Evolutionary conservation across 2,329 filamentous ascomycete species (phyloP).

Genomic region (Colletotrichum euphorbiae): DNA sequence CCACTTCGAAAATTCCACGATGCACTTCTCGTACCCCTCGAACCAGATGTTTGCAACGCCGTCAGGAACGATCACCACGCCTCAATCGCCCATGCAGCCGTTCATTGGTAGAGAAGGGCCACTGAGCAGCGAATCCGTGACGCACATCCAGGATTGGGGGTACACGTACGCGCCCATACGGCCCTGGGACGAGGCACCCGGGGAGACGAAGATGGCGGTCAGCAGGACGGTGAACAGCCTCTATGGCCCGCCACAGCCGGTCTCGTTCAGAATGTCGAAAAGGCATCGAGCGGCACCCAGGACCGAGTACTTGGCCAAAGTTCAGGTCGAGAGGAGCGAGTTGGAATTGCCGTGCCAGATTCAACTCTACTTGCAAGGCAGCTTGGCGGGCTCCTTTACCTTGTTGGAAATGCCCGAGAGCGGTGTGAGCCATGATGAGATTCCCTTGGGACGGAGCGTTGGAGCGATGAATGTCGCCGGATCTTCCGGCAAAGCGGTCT

Average conservation of each 20-base stretch:
- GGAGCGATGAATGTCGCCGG: not conserved
- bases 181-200: slow-evolving; percentile 65
- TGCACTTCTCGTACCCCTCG: slow-evolving; percentile 50
- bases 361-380: slow-evolving; percentile 47
- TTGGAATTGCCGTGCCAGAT: slow-evolving; percentile 53
- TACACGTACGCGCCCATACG: slow-evolving; percentile 56
- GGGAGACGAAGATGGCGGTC: slow-evolving; percentile 70
- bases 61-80: slow-evolving; percentile 53
- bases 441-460: slow-evolving; percentile 46
- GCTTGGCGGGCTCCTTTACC: slow-evolving; percentile 48
- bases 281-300: not conserved
- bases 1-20: slow-evolving; percentile 51
- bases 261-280: not conserved
- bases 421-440: slow-evolving; percentile 48
- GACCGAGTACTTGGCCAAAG: slow-evolving; percentile 51
- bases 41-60: slow-evolving; percentile 56
- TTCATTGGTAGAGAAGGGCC: slow-evolving; percentile 58
- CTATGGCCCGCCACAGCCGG: slow-evolving; percentile 47
- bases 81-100: slow-evolving; percentile 61
- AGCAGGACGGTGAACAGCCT: slow-evolving; percentile 68
- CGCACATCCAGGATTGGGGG: slow-evolving; percentile 50
- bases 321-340: slow-evolving; percentile 52
- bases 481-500: not conserved
- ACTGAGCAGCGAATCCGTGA: slow-evolving; percentile 55
- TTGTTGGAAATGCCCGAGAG: slow-evolving; percentile 52